phyloP scores from a whole-genome alignment of 2,329 filamentous ascomycete genomes.

The Colletotrichum sp. region DNA sequence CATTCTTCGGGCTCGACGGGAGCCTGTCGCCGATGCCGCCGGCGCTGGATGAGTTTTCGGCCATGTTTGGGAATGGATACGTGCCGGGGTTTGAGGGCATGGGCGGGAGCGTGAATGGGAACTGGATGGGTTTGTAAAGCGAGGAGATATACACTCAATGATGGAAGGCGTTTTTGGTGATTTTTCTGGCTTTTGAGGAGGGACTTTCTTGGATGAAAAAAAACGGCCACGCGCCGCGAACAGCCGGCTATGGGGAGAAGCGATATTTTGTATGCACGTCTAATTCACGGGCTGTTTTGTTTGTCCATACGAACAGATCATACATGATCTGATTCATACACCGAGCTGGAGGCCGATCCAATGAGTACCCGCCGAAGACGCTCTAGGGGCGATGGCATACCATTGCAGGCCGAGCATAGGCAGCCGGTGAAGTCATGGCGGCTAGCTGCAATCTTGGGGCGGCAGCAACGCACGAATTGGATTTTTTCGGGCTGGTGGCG shows the following conservation, averaged over 20 bases:
- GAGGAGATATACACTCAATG: neutral
- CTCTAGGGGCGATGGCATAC: neutral
- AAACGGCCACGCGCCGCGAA: neutral
- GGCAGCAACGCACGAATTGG: neutral
- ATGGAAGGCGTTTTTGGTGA: neutral
- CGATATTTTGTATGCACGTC: neutral
- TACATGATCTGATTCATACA: neutral
- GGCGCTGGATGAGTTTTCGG: constrained; percentile 38
- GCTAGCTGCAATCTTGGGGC: neutral
- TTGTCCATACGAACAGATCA: neutral
- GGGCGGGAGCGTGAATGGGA: neutral
- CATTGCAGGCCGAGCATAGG: neutral
- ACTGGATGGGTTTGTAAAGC: constrained; percentile 11
- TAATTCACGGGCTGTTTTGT: neutral
- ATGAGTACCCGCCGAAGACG: neutral
- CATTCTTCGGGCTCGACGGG: constrained; percentile 40
- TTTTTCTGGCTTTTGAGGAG: neutral
- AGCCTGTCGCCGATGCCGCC: constrained; percentile 43
- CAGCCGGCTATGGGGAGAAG: neutral
- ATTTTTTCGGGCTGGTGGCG: neutral
- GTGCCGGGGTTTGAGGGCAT: constrained; percentile 7
- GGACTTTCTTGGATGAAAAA: neutral
- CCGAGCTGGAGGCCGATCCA: neutral
- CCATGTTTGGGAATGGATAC: constrained; percentile 19
- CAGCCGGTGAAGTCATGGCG: neutral